These are phyloP conservation scores for Monosporozyma servazzii DNA, from an alignment of 805 yeast genomes.

Conservation along the genomic window DNA sequence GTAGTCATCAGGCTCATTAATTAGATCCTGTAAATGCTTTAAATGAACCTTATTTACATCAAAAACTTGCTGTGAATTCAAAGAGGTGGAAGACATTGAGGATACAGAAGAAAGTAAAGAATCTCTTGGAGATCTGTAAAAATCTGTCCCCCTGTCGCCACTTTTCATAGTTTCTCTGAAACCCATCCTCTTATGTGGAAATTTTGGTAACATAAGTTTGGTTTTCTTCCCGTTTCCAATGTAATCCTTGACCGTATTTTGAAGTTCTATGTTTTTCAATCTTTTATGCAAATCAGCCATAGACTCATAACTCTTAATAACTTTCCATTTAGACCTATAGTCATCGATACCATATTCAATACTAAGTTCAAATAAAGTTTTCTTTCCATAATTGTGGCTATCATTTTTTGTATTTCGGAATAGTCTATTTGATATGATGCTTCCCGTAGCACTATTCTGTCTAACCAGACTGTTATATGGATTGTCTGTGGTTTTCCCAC, in stretches of 20 bases:
- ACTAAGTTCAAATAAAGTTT: conserved; percentile 44
- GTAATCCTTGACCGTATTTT: conserved; percentile 26
- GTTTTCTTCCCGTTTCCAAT: conserved; percentile 17
- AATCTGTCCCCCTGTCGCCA: conserved; percentile 1
- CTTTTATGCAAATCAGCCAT: conserved; percentile 61
- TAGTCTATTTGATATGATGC: neutral
- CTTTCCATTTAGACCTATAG: conserved; percentile 69
- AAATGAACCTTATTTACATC: conserved; percentile 14
- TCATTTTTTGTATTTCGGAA: conserved; percentile 16
- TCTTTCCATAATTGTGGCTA: conserved; percentile 26
- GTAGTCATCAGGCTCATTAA: conserved; percentile 21
- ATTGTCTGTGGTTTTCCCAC: neutral
- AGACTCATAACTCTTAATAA: conserved; percentile 64
- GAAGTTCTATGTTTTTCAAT: conserved; percentile 43
- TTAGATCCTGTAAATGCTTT: conserved; percentile 25
- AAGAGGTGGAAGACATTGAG: conserved; percentile 1
- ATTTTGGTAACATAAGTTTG: conserved; percentile 23
- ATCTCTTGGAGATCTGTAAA: neutral
- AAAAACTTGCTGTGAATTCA: conserved; percentile 6
- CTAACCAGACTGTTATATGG: neutral
- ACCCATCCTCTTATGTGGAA: conserved; percentile 13
- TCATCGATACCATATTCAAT: conserved; percentile 87
- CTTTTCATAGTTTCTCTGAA: neutral
- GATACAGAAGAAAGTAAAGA: conserved; percentile 1
- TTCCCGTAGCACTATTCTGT: neutral